phyloP scores from a whole-genome alignment of 768 basidiomycete genomes.

The Podaxis mareebaensis region DNA sequence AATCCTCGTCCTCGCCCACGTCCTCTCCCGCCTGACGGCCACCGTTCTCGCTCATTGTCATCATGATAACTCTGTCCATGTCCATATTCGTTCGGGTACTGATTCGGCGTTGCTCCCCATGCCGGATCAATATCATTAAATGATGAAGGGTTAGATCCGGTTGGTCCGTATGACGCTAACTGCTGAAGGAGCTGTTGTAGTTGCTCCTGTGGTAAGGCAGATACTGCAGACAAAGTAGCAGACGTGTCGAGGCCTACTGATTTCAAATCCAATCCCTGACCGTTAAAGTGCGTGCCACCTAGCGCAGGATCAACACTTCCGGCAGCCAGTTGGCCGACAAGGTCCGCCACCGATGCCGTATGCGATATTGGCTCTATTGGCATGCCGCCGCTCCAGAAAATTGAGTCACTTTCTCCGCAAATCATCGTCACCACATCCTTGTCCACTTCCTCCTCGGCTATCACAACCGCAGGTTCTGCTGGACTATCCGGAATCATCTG shows the following conservation, averaged over 20 bases:
- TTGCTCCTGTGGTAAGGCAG: conserved; percentile 56
- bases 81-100: conserved; percentile 50
- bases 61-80: conserved; percentile 53
- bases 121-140: conserved; percentile 39
- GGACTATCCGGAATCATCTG: conserved; percentile 80
- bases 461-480: conserved; percentile 59
- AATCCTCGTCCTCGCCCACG: conserved; percentile 48
- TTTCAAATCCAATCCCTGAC: conserved; percentile 34
- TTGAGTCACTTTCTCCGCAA: conserved; percentile 57
- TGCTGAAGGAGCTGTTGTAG: conserved; percentile 61
- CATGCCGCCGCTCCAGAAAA: conserved; percentile 54
- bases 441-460: conserved; percentile 73
- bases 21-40: conserved; percentile 49
- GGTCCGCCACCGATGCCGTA: conserved; percentile 61
- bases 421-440: conserved; percentile 64
- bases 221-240: conserved; percentile 44
- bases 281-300: conserved; percentile 32
- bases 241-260: conserved; percentile 46
- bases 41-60: conserved; percentile 43
- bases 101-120: conserved; percentile 39
- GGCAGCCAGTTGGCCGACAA: conserved; percentile 63
- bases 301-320: conserved; percentile 40
- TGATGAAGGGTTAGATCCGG: conserved; percentile 18
- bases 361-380: conserved; percentile 34
- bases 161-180: conserved; percentile 31